These are phyloP conservation scores for Pythium aristosporum DNA, from an alignment of 352 stramenopile species.

Conservation along the genomic window DNA sequence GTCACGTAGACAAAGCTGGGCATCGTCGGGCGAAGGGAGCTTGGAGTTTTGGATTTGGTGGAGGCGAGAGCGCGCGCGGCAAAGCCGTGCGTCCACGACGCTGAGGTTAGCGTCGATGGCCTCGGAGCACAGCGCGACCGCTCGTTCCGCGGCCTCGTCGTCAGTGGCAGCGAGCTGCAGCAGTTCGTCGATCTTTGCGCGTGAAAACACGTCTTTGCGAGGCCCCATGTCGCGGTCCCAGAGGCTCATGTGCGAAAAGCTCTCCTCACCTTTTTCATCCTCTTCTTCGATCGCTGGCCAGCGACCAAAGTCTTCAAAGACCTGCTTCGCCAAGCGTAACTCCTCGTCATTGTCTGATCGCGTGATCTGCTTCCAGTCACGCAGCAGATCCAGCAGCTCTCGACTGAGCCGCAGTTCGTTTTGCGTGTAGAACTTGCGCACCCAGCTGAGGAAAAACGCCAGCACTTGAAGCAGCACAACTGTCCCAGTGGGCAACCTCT, in stretches of 20 bases:
- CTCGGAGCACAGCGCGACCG: slow-evolving; percentile 21
- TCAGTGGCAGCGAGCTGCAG: slow-evolving; percentile 5
- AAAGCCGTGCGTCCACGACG: slow-evolving; percentile 21
- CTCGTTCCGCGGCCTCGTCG: slow-evolving; percentile 6
- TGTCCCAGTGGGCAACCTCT: slow-evolving; percentile 27
- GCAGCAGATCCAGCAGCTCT: slow-evolving; percentile 32
- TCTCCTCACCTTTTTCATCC: not conserved
- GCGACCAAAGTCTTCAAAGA: slow-evolving; percentile 44
- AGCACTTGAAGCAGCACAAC: slow-evolving; percentile 40
- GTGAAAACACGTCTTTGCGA: slow-evolving; percentile 10
- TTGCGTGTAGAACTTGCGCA: slow-evolving; percentile 42
- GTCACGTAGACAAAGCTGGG: slow-evolving; percentile 23
- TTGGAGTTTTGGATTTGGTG: not conserved
- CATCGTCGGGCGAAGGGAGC: not conserved
- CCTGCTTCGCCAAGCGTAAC: slow-evolving; percentile 28
- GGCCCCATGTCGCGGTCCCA: not conserved
- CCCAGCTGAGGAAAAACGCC: slow-evolving; percentile 48
- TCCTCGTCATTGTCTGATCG: slow-evolving; percentile 25
- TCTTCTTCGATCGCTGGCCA: slow-evolving; percentile 38
- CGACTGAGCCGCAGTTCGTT: slow-evolving; percentile 38
- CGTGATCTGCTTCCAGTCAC: slow-evolving; percentile 28
- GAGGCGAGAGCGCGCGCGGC: slow-evolving; percentile 16
- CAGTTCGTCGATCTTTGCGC: not conserved
- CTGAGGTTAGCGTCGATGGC: slow-evolving; percentile 25
- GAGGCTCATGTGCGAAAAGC: not conserved